A percentile compares a stretch with the other conserved stretches of the same genome.
Conservation (phyloP, 768 basidiomycete species). For the Termitomyces sp. region DNA sequence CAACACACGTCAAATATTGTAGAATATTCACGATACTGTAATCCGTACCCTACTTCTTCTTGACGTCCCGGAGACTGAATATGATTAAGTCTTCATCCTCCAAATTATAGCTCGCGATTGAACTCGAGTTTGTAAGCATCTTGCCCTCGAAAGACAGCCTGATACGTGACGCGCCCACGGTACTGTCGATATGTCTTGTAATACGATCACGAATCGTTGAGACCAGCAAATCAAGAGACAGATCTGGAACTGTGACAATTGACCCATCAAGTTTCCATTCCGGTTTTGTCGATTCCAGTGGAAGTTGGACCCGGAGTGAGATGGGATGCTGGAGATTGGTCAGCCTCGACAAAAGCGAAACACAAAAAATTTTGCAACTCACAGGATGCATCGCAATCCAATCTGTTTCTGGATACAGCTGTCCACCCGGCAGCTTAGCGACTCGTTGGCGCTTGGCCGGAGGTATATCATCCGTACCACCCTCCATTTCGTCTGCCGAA, state of each 20-base stretch:
- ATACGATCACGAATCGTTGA: conserved; percentile 90
- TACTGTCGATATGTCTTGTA: conserved; percentile 68
- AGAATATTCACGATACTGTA: conserved; percentile 7
- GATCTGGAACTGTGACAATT: conserved; percentile 70
- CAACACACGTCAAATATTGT: not conserved
- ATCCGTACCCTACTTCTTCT: conserved; percentile 46
- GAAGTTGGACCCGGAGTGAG: conserved; percentile 79
- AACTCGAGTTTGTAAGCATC: conserved; percentile 82
- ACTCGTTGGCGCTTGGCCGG: conserved; percentile 87
- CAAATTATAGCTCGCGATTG: conserved; percentile 83
- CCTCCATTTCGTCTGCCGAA: conserved; percentile 79
- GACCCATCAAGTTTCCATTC: conserved; percentile 92
- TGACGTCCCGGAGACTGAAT: conserved; percentile 65
- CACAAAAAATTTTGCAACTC: conserved; percentile 17
- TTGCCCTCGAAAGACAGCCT: conserved; percentile 75
- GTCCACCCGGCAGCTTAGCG: conserved; percentile 80
- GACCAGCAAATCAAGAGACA: conserved; percentile 81
- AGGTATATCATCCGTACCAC: conserved; percentile 55
- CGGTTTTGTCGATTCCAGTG: conserved; percentile 74
- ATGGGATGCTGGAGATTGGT: conserved; percentile 63
- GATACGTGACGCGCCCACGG: conserved; percentile 76
- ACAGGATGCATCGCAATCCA: conserved; percentile 91
- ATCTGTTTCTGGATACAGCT: conserved; percentile 80
- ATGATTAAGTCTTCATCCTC: conserved; percentile 87
- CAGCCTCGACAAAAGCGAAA: not conserved